Conservation (phyloP, 495 filamentous ascomycete genomes). For the Daldinia loculata region DNA sequence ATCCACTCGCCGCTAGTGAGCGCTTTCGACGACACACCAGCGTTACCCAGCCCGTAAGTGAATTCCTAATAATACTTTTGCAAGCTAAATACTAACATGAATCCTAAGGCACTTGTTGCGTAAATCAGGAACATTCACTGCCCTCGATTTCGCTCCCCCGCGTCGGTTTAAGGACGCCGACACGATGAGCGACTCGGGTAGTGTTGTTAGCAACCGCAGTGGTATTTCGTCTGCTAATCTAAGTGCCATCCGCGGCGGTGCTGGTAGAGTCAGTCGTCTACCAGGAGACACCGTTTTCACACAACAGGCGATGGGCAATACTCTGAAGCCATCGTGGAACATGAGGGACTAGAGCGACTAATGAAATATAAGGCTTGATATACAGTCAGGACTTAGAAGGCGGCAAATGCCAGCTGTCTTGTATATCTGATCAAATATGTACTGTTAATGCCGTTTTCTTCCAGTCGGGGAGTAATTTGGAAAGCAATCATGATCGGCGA, state of each 20-base stretch:
- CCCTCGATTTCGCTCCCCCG: conserved; percentile 94
- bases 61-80: conserved; percentile 6
- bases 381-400: conserved; percentile 12
- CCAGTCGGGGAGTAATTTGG: conserved; percentile 37
- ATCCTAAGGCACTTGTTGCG: conserved; percentile 76
- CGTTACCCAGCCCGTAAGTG: conserved; percentile 91
- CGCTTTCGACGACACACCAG: conserved; percentile 84
- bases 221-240: conserved; percentile 77
- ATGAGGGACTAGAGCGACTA: conserved; percentile 58
- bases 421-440: conserved; percentile 42
- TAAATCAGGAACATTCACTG: conserved; percentile 89
- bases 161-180: conserved; percentile 81
- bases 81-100: conserved; percentile 13
- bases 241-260: conserved; percentile 83
- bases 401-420: conserved; percentile 30
- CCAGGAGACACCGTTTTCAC: conserved; percentile 86
- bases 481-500: conserved; percentile 42
- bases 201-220: conserved; percentile 84
- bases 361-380: conserved; percentile 12
- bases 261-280: conserved; percentile 87
- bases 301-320: conserved; percentile 71
- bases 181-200: conserved; percentile 81
- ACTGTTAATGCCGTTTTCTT: conserved; percentile 39
- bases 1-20: conserved; percentile 80
- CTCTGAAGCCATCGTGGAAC: conserved; percentile 82